Conservation (phyloP, 2,329 filamentous ascomycete species). For the Pestalotiopsis sp. region DNA sequence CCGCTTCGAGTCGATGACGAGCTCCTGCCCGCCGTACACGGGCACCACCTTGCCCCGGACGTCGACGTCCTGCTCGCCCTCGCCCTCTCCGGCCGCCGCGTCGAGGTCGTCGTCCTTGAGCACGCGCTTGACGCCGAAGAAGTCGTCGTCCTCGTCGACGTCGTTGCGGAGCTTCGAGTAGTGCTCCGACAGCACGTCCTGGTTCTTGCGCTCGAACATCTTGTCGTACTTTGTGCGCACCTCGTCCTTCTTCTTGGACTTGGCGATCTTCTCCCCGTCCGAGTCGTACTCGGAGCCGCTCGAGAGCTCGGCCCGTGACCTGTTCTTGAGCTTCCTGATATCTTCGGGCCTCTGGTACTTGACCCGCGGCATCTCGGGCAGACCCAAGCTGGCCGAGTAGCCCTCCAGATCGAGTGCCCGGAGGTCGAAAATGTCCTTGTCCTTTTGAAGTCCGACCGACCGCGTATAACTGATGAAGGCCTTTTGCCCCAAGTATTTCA, state of each 20-base stretch:
- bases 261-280: slow-evolving; percentile 55
- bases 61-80: slow-evolving; percentile 44
- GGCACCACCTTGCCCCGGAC: slow-evolving; percentile 61
- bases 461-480: slow-evolving; percentile 90
- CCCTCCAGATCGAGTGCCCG: slow-evolving; percentile 83
- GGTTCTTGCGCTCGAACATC: slow-evolving; percentile 97
- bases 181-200: slow-evolving; percentile 92
- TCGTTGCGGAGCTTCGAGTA: slow-evolving; percentile 83
- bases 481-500: slow-evolving; percentile 96
- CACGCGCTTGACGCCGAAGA: slow-evolving; percentile 88
- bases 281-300: slow-evolving; percentile 62
- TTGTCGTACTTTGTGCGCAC: slow-evolving; percentile 95
- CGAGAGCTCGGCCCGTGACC: slow-evolving; percentile 65
- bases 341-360: slow-evolving; percentile 92
- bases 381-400: slow-evolving; percentile 81
- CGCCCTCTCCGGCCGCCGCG: slow-evolving; percentile 49
- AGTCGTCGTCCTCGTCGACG: slow-evolving; percentile 71
- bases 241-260: slow-evolving; percentile 66
- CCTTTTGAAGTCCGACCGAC: slow-evolving; percentile 84
- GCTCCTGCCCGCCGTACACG: slow-evolving; percentile 69
- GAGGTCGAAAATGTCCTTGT: slow-evolving; percentile 89
- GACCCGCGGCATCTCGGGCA: slow-evolving; percentile 90
- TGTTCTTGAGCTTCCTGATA: slow-evolving; percentile 85
- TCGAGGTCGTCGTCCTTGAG: slow-evolving; percentile 71
- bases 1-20: slow-evolving; percentile 91